Conservation (phyloP, 1,284 basidiomycete species). For the Rhodotorula mucilaginosa region DNA sequence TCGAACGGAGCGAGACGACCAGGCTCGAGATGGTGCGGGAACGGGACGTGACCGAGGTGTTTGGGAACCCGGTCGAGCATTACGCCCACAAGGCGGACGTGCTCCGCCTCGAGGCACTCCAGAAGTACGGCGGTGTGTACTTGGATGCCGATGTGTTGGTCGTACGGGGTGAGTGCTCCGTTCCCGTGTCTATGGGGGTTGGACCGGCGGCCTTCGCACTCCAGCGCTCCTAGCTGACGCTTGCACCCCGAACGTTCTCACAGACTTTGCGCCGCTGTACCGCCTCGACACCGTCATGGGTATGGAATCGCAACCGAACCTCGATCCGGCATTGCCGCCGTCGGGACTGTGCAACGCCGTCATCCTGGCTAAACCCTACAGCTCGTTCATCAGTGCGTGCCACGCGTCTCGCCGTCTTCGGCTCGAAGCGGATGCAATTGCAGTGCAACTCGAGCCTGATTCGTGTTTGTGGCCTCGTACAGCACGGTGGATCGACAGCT, state of each 20-base stretch:
- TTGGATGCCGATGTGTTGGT: constrained; percentile 52
- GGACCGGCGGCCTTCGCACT: constrained; percentile 29
- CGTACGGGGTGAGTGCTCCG: constrained; percentile 12
- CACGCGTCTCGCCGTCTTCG: not conserved
- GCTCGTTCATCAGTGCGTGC: constrained; percentile 48
- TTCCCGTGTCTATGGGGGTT: not conserved
- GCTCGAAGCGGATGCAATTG: not conserved
- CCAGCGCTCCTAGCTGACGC: constrained; percentile 39
- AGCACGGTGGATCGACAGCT: constrained; percentile 45
- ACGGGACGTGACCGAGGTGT: constrained; percentile 36
- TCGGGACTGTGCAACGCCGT: constrained; percentile 54
- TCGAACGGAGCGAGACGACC: constrained; percentile 9
- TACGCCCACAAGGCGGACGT: constrained; percentile 53
- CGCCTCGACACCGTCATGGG: constrained; percentile 51
- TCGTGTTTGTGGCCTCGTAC: not conserved
- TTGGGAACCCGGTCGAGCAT: constrained; percentile 43
- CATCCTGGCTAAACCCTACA: constrained; percentile 51
- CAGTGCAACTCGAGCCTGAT: not conserved
- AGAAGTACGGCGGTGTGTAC: constrained; percentile 54
- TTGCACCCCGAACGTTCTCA: too few species aligned
- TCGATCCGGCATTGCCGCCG: constrained; percentile 43
- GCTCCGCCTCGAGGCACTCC: constrained; percentile 49
- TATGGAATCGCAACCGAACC: constrained; percentile 49
- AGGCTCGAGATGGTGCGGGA: constrained; percentile 27
- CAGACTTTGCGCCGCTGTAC: constrained; percentile 38